Conservation (phyloP, 345 rosid genomes). For the Erysimum cheiranthoides region DNA sequence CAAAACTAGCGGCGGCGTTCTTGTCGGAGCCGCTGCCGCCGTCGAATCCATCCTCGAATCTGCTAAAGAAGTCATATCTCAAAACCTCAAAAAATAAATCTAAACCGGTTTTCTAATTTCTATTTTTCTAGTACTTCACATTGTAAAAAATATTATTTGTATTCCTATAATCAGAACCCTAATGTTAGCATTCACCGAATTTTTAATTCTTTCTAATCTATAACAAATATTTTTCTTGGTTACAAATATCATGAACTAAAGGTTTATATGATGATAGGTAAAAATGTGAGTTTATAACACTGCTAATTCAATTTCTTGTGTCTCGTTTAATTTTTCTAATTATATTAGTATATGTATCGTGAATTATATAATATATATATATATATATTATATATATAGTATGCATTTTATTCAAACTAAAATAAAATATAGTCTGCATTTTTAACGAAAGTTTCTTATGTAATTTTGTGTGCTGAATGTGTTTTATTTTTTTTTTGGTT, state of each 20-base stretch:
- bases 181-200: background rate
- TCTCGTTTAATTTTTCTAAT: background rate
- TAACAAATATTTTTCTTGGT: background rate
- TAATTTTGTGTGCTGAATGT: background rate
- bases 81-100: background rate
- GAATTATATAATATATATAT: too few species aligned
- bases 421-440: too few species aligned
- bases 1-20: conserved; percentile 63
- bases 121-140: background rate
- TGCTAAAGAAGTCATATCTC: conserved; percentile 59
- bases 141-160: conserved; percentile 19
- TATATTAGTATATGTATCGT: too few species aligned
- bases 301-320: background rate
- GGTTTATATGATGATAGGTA: background rate
- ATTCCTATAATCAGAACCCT: background rate
- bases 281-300: background rate
- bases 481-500: too few species aligned
- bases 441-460: background rate
- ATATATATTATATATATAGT: too few species aligned
- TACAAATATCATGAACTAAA: background rate
- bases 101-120: background rate
- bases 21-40: conserved; percentile 68
- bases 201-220: background rate
- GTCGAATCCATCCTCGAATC: conserved; percentile 59
- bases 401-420: too few species aligned